These are phyloP conservation scores for Russula foetens DNA, from an alignment of 768 basidiomycete species.

Conservation along the genomic window DNA sequence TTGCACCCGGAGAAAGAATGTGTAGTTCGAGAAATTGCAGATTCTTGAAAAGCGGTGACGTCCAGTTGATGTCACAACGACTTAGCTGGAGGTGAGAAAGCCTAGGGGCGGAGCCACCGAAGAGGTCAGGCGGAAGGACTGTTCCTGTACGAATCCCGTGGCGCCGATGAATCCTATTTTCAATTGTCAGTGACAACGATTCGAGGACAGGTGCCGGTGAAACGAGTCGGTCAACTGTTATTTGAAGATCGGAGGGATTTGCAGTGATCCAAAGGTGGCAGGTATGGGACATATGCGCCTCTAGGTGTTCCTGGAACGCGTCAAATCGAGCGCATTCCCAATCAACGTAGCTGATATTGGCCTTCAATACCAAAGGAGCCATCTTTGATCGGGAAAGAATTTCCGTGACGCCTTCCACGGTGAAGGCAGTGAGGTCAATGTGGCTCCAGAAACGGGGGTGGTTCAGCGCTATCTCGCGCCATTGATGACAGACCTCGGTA, in stretches of 20 bases:
- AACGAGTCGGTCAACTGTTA: not conserved
- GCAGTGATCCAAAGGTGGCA: not conserved
- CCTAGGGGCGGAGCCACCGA: not conserved
- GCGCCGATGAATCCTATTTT: not conserved
- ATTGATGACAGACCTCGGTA: not conserved
- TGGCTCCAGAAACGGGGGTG: not conserved
- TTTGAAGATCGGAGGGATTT: not conserved
- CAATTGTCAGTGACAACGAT: not conserved
- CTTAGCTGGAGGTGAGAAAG: not conserved
- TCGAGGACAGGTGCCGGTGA: not conserved
- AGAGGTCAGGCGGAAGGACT: not conserved
- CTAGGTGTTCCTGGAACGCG: not conserved
- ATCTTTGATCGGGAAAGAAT: not conserved
- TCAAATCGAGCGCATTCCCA: not conserved
- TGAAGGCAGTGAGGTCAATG: not conserved
- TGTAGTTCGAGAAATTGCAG: not conserved
- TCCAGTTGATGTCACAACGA: not conserved
- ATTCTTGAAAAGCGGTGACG: not conserved
- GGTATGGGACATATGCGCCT: not conserved
- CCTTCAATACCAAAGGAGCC: not conserved
- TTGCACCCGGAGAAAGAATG: not conserved
- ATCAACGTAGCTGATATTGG: not conserved
- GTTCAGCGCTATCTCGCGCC: not conserved
- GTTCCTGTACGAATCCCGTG: not conserved
- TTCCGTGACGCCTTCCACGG: not conserved